phyloP scores from a whole-genome alignment of 495 filamentous ascomycete species.

The Aspergillus nanangensis region DNA sequence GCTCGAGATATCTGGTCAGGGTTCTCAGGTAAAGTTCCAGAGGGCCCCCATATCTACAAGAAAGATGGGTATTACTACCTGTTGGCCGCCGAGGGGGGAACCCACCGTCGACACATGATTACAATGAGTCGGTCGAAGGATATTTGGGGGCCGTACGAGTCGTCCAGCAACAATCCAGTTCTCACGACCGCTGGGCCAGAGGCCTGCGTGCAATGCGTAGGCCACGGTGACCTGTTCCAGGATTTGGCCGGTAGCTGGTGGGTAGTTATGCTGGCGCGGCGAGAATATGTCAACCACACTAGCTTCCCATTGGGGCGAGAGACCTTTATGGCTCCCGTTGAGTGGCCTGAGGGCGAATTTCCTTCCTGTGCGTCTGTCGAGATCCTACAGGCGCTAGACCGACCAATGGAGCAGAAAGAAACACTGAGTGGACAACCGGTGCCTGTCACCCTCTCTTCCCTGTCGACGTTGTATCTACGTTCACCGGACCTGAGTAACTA shows the following conservation, averaged over 20 bases:
- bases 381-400: not conserved
- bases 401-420: not conserved
- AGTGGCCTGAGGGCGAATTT: slow-evolving; percentile 1
- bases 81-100: not conserved
- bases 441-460: not conserved
- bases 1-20: not conserved
- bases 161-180: not conserved
- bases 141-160: not conserved
- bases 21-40: not conserved
- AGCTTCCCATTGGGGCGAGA: slow-evolving; percentile 4
- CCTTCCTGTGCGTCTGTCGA: not conserved
- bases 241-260: slow-evolving; percentile 49
- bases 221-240: slow-evolving; percentile 32
- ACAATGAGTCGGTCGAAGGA: not conserved
- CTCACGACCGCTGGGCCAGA: slow-evolving; percentile 37
- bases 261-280: slow-evolving; percentile 36
- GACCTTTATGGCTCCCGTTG: slow-evolving; percentile 4
- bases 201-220: slow-evolving; percentile 23
- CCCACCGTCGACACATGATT: not conserved
- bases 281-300: not conserved
- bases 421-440: not conserved
- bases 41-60: not conserved
- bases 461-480: not conserved
- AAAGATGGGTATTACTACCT: not conserved
- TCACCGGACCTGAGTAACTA: slow-evolving; percentile 3